Conservation (phyloP, 192 early-diverging fungal species). For the Podila horticola region DNA sequence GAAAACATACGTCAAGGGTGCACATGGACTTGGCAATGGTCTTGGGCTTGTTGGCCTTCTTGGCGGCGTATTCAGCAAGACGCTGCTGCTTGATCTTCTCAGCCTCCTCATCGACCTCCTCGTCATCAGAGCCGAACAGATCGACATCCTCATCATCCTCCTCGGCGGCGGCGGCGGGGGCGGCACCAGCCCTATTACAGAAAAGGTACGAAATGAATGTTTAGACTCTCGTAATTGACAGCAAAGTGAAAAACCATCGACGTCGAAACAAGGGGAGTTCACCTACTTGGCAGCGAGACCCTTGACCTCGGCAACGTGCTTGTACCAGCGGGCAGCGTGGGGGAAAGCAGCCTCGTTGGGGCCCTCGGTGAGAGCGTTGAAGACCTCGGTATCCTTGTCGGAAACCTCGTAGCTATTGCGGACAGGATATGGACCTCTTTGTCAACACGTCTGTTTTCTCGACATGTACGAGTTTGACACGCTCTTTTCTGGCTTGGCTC, state of each 20-base stretch:
- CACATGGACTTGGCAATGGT: slow-evolving; percentile 92
- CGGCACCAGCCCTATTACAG: slow-evolving; percentile 66
- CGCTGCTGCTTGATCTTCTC: slow-evolving; percentile 90
- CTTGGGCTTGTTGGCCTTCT: slow-evolving; percentile 91
- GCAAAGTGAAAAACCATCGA: background rate
- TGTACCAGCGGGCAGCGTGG: slow-evolving; percentile 95
- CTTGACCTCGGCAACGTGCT: slow-evolving; percentile 80
- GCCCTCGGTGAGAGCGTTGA: slow-evolving; percentile 77
- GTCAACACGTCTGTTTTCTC: too few relatives aligned
- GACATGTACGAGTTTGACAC: too few relatives aligned
- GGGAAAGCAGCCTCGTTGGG: slow-evolving; percentile 82
- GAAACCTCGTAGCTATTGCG: slow-evolving; percentile 71
- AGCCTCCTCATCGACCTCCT: slow-evolving; percentile 91
- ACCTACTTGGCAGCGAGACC: slow-evolving; percentile 64
- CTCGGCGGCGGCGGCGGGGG: slow-evolving; percentile 67
- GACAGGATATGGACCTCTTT: background rate
- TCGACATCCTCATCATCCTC: slow-evolving; percentile 96
- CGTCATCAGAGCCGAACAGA: slow-evolving; percentile 95
- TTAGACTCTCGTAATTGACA: background rate
- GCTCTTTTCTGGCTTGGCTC: too few relatives aligned
- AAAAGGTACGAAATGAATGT: background rate
- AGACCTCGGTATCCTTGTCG: slow-evolving; percentile 90
- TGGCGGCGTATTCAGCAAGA: slow-evolving; percentile 89
- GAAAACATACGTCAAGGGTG: slow-evolving; percentile 69
- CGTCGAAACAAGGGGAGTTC: background rate